A percentile compares a stretch with the other conserved stretches of the same genome.
Evolutionary conservation across 129 eudicot genomes (phyloP).

Genomic region (Helianthus annuus): DNA sequence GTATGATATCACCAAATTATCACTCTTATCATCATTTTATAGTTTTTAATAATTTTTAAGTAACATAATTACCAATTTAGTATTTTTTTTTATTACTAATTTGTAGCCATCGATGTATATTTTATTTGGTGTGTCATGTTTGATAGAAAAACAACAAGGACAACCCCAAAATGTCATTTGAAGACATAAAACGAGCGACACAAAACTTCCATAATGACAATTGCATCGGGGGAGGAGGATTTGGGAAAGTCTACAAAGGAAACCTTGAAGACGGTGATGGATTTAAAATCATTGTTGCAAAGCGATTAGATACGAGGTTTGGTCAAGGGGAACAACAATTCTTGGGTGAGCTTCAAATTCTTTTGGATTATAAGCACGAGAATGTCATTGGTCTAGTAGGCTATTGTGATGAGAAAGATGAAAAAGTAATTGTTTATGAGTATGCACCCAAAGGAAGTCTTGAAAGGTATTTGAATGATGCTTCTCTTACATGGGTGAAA

Average conservation of each 20-base stretch:
- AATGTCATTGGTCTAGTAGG: slow-evolving; percentile 10
- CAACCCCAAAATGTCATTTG: background rate
- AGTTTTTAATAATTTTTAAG: too few relatives aligned
- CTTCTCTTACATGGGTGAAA: slow-evolving; percentile 2
- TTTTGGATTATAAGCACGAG: slow-evolving; percentile 3
- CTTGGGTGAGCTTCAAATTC: background rate
- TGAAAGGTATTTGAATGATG: background rate
- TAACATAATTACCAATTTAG: background rate
- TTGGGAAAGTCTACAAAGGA: background rate
- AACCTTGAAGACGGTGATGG: background rate
- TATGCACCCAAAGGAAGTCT: background rate
- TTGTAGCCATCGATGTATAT: background rate
- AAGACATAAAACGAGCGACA: background rate
- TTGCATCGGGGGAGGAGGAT: slow-evolving; percentile 6
- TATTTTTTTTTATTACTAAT: too few relatives aligned
- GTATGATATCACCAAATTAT: too few relatives aligned
- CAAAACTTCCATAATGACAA: background rate
- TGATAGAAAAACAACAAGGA: slow-evolving; percentile 7
- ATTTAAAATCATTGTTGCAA: background rate
- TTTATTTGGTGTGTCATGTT: background rate
- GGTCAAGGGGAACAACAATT: slow-evolving; percentile 10
- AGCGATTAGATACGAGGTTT: background rate
- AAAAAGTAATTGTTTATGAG: background rate
- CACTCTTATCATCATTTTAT: too few relatives aligned
- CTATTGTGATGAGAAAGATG: slow-evolving; percentile 6